These are phyloP conservation scores for Sporobolomyces phaffii DNA, from an alignment of 768 basidiomycete genomes.

Conservation along the genomic window DNA sequence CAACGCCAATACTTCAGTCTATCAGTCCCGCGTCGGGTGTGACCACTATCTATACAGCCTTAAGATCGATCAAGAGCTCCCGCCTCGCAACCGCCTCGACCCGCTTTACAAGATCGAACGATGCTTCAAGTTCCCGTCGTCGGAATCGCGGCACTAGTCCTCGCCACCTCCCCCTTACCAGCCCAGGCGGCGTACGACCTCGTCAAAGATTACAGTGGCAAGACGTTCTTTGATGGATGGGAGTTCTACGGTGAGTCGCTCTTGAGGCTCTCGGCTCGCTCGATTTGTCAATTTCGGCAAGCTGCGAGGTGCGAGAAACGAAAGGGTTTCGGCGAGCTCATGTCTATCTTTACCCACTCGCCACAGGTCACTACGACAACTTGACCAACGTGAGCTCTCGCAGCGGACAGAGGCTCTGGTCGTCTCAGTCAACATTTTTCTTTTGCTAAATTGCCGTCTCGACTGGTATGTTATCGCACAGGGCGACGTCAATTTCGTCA, in stretches of 20 bases:
- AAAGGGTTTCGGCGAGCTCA: neutral
- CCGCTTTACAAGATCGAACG: too few relatives aligned
- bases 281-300: neutral
- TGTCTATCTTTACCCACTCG: neutral
- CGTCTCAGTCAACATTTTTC: too few relatives aligned
- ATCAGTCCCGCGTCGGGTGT: too few relatives aligned
- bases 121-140: neutral
- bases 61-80: too few relatives aligned
- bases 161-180: neutral
- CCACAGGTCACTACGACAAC: constrained; percentile 30
- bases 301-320: neutral
- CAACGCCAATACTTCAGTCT: too few relatives aligned
- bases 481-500: constrained; percentile 25
- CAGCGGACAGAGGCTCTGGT: neutral
- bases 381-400: constrained; percentile 12
- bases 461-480: neutral
- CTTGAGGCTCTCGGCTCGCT: neutral
- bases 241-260: constrained; percentile 17
- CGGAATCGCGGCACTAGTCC: neutral
- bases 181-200: constrained; percentile 13
- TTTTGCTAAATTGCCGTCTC: too few relatives aligned
- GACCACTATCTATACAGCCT: too few relatives aligned
- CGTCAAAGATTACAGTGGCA: neutral
- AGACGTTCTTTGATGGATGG: constrained; percentile 21
- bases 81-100: too few relatives aligned